Evolutionary conservation across 2,329 filamentous ascomycete genomes (phyloP).

Genomic region (Phaeosphaeriaceae sp.): DNA sequence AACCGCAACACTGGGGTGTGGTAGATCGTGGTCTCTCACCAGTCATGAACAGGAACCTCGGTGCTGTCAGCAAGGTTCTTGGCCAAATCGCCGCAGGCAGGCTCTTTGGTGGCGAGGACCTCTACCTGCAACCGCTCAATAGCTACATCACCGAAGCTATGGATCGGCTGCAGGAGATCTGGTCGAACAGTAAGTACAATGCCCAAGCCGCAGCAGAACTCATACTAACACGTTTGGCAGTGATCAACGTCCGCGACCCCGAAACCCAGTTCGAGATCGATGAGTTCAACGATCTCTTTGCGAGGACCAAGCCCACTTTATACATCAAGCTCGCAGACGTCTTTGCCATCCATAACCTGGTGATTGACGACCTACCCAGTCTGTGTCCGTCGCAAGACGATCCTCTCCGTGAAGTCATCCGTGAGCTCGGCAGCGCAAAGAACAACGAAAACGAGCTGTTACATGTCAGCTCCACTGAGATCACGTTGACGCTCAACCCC

Average conservation of each 20-base stretch:
- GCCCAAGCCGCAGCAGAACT: background rate
- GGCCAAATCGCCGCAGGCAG: constrained; percentile 87
- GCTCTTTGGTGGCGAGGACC: constrained; percentile 90
- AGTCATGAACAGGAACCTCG: constrained; percentile 89
- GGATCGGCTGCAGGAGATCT: constrained; percentile 77
- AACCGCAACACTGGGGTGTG: constrained; percentile 91
- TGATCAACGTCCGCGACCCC: constrained; percentile 84
- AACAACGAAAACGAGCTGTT: constrained; percentile 94
- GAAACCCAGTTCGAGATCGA: constrained; percentile 97
- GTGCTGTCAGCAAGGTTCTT: constrained; percentile 90
- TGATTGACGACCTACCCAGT: constrained; percentile 77
- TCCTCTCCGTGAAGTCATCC: constrained; percentile 86
- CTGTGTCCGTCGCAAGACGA: constrained; percentile 86
- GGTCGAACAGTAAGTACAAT: constrained; percentile 64
- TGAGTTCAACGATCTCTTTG: constrained; percentile 97
- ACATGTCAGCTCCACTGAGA: constrained; percentile 84
- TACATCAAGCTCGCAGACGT: constrained; percentile 99
- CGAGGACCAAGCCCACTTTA: constrained; percentile 94
- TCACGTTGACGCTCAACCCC: constrained; percentile 87
- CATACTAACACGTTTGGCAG: constrained; percentile 51
- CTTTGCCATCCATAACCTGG: constrained; percentile 90
- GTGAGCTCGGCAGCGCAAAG: constrained; percentile 94
- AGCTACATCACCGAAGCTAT: constrained; percentile 87
- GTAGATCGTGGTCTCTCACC: constrained; percentile 88
- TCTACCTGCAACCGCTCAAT: constrained; percentile 95